These are phyloP conservation scores for Bocquillonia castaneifolia DNA, from an alignment of 441 rosid species.

Conservation along the genomic window DNA sequence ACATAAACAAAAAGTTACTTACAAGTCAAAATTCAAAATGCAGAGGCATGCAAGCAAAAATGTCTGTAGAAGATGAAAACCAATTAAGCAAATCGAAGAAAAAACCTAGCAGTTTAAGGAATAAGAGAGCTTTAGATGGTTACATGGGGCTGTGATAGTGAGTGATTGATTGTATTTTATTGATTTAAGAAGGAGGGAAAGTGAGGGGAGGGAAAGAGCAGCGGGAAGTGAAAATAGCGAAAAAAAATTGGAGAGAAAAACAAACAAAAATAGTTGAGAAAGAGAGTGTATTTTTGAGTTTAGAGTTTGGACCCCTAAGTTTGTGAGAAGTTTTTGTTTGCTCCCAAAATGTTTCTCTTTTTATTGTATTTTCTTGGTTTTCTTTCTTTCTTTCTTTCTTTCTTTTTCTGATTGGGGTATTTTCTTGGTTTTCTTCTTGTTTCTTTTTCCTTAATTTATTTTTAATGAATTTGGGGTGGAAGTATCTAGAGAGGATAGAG, in stretches of 20 bases:
- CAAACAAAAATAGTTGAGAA: background rate
- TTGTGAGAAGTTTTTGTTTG: slow-evolving; percentile 5
- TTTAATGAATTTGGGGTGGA: too few species aligned
- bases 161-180: background rate
- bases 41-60: background rate
- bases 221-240: background rate
- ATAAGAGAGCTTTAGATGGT: background rate
- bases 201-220: slow-evolving; percentile 17
- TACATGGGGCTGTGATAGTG: background rate
- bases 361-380: background rate
- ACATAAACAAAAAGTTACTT: background rate
- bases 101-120: slow-evolving; percentile 14
- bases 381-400: background rate
- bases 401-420: background rate
- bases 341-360: background rate
- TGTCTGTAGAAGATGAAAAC: background rate
- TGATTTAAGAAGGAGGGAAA: background rate
- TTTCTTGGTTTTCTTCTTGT: background rate
- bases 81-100: background rate
- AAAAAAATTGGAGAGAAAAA: background rate
- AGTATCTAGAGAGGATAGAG: background rate
- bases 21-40: slow-evolving; percentile 4
- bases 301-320: background rate
- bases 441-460: background rate
- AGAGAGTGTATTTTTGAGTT: background rate